Conservation (phyloP, 495 filamentous ascomycete species). For the Xylaria palmicola region DNA sequence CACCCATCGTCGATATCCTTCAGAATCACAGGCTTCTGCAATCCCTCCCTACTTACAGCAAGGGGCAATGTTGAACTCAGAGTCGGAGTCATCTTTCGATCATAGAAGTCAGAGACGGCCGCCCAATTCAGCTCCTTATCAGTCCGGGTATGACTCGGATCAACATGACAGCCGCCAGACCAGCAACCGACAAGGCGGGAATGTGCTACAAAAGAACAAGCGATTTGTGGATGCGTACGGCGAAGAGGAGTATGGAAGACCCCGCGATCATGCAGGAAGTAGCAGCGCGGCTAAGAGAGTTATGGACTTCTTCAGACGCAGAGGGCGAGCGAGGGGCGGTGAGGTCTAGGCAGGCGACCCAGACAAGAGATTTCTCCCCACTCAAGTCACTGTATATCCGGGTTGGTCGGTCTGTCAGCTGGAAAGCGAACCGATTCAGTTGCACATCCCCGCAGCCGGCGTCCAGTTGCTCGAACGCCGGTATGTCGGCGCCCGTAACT, state of each 20-base stretch:
- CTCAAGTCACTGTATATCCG: slow-evolving; percentile 4
- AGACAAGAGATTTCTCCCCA: background rate
- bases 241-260: slow-evolving; percentile 60
- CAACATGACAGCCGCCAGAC: slow-evolving; percentile 27
- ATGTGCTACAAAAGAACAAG: slow-evolving; percentile 79
- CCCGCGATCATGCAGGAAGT: slow-evolving; percentile 69
- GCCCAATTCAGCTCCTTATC: slow-evolving; percentile 34
- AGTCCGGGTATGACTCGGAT: slow-evolving; percentile 38
- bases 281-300: slow-evolving; percentile 84
- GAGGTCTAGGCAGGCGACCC: slow-evolving; percentile 35
- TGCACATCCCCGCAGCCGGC: background rate
- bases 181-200: slow-evolving; percentile 41
- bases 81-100: slow-evolving; percentile 50
- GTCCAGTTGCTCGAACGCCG: slow-evolving; percentile 1
- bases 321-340: slow-evolving; percentile 71
- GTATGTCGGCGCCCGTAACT: background rate
- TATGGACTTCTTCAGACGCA: slow-evolving; percentile 95
- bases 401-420: background rate
- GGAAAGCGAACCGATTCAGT: background rate
- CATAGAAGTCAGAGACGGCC: slow-evolving; percentile 31
- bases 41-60: slow-evolving; percentile 42
- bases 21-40: slow-evolving; percentile 26
- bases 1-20: slow-evolving; percentile 26
- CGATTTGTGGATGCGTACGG: slow-evolving; percentile 93
- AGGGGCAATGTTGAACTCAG: slow-evolving; percentile 45